Evolutionary conservation across 2,329 filamentous ascomycete species (phyloP).

Genomic region (Xylariaceae sp.): DNA sequence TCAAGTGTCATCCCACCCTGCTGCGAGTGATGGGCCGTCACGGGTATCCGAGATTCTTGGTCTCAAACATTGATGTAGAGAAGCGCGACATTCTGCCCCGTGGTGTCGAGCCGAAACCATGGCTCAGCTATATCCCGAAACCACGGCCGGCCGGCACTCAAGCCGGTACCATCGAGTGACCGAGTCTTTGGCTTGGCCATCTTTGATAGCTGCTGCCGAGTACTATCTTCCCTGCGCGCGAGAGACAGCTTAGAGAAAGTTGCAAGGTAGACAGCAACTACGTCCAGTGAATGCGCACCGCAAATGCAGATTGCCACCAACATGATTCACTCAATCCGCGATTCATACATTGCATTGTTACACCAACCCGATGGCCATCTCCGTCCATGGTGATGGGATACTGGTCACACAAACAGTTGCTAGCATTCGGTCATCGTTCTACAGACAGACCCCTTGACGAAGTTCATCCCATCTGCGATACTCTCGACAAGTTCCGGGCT

Average conservation of each 20-base stretch:
- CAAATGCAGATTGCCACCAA: slow-evolving; percentile 1
- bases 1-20: too few species aligned
- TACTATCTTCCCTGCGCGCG: not conserved
- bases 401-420: slow-evolving; percentile 14
- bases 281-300: slow-evolving; percentile 5
- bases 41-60: not conserved
- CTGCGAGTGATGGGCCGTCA: slow-evolving; percentile 1
- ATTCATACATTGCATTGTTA: slow-evolving; percentile 2
- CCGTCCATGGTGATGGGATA: slow-evolving; percentile 4
- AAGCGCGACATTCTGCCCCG: slow-evolving; percentile 14
- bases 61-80: slow-evolving; percentile 18
- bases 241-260: slow-evolving; percentile 1
- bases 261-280: not conserved
- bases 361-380: slow-evolving; percentile 8
- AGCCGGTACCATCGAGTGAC: too few species aligned
- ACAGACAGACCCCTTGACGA: slow-evolving; percentile 8
- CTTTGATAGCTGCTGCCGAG: too few species aligned
- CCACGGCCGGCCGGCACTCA: slow-evolving; percentile 9
- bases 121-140: slow-evolving; percentile 18
- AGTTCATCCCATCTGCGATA: slow-evolving; percentile 9
- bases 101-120: slow-evolving; percentile 19
- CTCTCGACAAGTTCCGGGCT: slow-evolving; percentile 7
- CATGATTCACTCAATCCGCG: slow-evolving; percentile 9
- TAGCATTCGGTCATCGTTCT: slow-evolving; percentile 16
- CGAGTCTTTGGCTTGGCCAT: too few species aligned